A percentile compares a stretch with the other conserved stretches of the same genome.
phyloP scores from a whole-genome alignment of 108 stramenopile genomes.

The Phaeodactylum tricornutum region DNA sequence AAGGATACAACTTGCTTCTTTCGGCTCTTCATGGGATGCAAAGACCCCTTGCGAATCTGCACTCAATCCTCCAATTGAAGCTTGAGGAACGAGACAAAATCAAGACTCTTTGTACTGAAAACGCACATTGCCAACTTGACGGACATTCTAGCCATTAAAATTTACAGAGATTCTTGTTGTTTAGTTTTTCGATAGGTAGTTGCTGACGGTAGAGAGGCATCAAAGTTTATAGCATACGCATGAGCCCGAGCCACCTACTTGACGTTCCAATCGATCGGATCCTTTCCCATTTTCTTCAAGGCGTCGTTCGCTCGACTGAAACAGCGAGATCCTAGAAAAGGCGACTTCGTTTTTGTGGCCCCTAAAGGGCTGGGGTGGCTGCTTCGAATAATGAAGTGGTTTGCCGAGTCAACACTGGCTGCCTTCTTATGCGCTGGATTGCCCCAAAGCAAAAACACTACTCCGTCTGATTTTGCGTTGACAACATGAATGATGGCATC shows the following conservation, averaged over 20 bases:
- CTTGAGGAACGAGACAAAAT: too few species aligned
- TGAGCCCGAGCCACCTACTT: too few species aligned
- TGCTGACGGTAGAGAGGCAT: too few species aligned
- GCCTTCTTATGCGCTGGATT: conserved; percentile 83
- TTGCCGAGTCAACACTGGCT: conserved; percentile 30
- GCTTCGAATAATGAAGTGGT: conserved; percentile 62
- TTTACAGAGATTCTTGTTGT: too few species aligned
- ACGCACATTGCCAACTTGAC: too few species aligned
- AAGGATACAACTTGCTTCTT: neutral
- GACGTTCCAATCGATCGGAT: conserved; percentile 30
- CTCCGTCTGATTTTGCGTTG: conserved; percentile 16
- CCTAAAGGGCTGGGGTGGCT: conserved; percentile 89
- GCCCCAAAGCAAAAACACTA: conserved; percentile 97
- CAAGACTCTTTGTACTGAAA: too few species aligned
- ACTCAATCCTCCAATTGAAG: too few species aligned
- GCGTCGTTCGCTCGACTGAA: conserved; percentile 86
- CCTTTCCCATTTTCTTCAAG: conserved; percentile 40
- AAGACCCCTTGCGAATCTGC: too few species aligned
- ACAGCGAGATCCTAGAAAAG: conserved; percentile 88
- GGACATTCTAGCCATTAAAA: too few species aligned
- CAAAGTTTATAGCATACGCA: too few species aligned
- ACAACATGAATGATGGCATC: conserved; percentile 77
- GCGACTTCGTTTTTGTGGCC: conserved; percentile 81
- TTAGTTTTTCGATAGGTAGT: too few species aligned
- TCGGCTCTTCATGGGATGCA: too few species aligned